These are phyloP conservation scores for Fusarium phyllophilum DNA, from an alignment of 2,329 filamentous ascomycete genomes.

Conservation along the genomic window DNA sequence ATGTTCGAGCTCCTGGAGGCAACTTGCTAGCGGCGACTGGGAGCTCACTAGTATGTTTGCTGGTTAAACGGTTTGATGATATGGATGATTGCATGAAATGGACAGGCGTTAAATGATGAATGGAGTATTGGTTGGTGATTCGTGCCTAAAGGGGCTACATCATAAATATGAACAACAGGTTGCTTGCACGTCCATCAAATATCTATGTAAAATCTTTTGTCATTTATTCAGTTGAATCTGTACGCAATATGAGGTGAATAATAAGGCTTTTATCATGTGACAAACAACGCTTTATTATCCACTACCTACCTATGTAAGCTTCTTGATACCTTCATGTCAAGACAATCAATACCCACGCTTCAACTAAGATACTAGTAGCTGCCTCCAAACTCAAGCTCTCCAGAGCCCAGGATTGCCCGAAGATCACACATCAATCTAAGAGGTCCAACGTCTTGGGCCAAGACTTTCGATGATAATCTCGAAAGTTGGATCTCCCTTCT, in stretches of 20 bases:
- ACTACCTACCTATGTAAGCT: not conserved
- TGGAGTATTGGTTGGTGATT: conserved; percentile 31
- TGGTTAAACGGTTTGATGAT: conserved; percentile 18
- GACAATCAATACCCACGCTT: not conserved
- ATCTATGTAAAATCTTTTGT: too few relatives aligned
- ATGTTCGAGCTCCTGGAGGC: conserved; percentile 44
- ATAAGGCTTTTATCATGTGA: not conserved
- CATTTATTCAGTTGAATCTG: not conserved
- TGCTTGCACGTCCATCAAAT: not conserved
- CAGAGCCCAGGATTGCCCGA: not conserved
- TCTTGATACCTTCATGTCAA: not conserved
- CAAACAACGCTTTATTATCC: not conserved
- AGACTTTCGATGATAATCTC: not conserved
- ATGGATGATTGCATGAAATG: conserved; percentile 21
- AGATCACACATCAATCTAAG: not conserved
- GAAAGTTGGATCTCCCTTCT: not conserved
- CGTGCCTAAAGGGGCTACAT: conserved; percentile 12
- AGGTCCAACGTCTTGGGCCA: not conserved
- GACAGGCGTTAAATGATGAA: conserved; percentile 23
- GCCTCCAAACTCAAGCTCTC: not conserved
- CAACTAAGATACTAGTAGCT: not conserved
- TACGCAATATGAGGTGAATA: not conserved
- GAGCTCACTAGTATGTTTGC: conserved; percentile 45
- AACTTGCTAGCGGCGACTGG: conserved; percentile 44
- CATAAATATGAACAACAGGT: conserved; percentile 2